Evolutionary conservation across 2,329 filamentous ascomycete genomes (phyloP).

Genomic region (Rachicladosporium sp.): DNA sequence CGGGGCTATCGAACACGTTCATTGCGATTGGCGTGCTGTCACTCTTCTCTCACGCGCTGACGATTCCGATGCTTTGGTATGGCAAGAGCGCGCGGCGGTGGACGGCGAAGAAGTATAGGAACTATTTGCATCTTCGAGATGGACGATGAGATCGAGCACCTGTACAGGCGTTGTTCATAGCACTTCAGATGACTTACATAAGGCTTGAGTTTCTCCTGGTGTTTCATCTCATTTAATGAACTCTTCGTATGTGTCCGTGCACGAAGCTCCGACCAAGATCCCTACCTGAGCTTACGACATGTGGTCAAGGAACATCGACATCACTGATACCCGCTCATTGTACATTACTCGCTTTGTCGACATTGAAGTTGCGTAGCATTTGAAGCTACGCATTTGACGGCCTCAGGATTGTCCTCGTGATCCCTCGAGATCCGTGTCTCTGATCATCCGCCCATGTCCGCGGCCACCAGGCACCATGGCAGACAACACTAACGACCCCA

Average conservation of each 20-base stretch:
- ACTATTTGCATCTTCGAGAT: slow-evolving; percentile 1
- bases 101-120: slow-evolving; percentile 13
- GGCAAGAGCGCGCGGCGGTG: slow-evolving; percentile 29
- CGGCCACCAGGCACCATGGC: slow-evolving; percentile 11
- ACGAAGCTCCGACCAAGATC: too few relatives aligned
- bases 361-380: too few relatives aligned
- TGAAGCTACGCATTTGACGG: background rate
- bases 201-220: too few relatives aligned
- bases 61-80: slow-evolving; percentile 29
- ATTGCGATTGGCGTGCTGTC: slow-evolving; percentile 33
- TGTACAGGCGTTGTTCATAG: background rate
- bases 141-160: slow-evolving; percentile 1
- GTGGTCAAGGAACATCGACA: too few relatives aligned
- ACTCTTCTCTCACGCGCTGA: slow-evolving; percentile 27
- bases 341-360: too few relatives aligned
- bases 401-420: background rate
- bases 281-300: too few relatives aligned
- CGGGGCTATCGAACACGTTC: slow-evolving; percentile 29
- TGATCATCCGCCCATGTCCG: slow-evolving; percentile 1
- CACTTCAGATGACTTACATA: too few relatives aligned
- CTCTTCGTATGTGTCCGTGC: too few relatives aligned
- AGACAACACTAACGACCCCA: slow-evolving; percentile 10
- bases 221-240: too few relatives aligned
- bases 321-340: too few relatives aligned
- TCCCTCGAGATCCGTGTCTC: background rate